Conservation (phyloP, 305 asterid genomes). For the Rubia peregrina region DNA sequence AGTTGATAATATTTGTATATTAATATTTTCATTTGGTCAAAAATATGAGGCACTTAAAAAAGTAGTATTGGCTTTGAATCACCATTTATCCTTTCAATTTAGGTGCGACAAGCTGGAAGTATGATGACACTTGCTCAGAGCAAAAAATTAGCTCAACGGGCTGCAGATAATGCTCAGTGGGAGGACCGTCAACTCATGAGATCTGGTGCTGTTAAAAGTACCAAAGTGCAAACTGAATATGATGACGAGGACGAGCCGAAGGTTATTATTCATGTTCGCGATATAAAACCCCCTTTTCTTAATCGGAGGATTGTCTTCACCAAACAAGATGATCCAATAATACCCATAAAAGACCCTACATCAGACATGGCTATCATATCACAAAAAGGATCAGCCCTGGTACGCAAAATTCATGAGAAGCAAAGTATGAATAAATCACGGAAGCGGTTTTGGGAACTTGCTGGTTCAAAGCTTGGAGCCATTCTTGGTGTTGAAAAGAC, state of each 20-base stretch:
- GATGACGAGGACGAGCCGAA: conserved; percentile 94
- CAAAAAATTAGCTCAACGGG: conserved; percentile 83
- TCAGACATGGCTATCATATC: conserved; percentile 99
- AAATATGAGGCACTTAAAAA: not conserved
- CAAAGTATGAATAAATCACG: conserved; percentile 90
- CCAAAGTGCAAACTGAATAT: conserved; percentile 91
- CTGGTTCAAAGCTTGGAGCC: conserved; percentile 91
- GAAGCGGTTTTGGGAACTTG: conserved; percentile 98
- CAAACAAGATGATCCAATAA: conserved; percentile 89
- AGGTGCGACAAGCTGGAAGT: conserved; percentile 93
- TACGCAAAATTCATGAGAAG: conserved; percentile 85
- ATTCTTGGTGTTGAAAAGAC: conserved; percentile 97
- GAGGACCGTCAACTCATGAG: conserved; percentile 96
- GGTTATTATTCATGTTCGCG: conserved; percentile 95
- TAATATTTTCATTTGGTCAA: not conserved
- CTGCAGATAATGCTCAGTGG: conserved; percentile 99
- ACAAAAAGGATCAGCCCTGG: conserved; percentile 80
- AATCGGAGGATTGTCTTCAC: conserved; percentile 96
- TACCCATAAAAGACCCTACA: conserved; percentile 95
- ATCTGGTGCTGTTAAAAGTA: conserved; percentile 97
- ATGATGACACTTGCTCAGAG: conserved; percentile 93
- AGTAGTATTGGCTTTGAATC: not conserved
- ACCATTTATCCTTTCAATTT: conserved; percentile 15
- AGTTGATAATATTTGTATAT: too few relatives aligned
- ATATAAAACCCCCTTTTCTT: conserved; percentile 94